Evolutionary conservation across 139 green algal species (phyloP).

Genomic region (Volvox africanus): DNA sequence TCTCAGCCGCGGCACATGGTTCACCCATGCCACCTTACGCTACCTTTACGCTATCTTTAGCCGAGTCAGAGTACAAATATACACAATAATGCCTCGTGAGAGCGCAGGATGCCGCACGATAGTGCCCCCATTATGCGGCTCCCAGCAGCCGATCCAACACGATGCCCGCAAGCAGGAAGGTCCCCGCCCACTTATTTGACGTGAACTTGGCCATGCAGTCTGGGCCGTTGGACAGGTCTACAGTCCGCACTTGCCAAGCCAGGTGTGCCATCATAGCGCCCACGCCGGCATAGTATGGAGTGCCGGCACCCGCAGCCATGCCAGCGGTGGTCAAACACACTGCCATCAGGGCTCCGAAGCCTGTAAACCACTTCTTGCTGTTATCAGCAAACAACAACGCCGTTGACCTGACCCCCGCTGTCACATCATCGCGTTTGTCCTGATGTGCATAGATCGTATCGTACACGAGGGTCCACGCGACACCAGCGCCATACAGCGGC

Average conservation of each 20-base stretch:
- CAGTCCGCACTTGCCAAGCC: constrained; percentile 80
- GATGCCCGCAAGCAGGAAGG: constrained; percentile 84
- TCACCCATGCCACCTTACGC: background rate
- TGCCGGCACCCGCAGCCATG: constrained; percentile 18
- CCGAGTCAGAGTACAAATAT: no score
- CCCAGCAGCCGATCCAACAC: constrained; percentile 77
- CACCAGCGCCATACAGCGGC: constrained; percentile 87
- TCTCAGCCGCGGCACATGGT: no score
- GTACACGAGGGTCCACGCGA: constrained; percentile 97
- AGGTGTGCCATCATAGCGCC: constrained; percentile 72
- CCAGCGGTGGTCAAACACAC: constrained; percentile 61
- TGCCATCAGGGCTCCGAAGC: constrained; percentile 66
- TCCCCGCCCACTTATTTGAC: constrained; percentile 91
- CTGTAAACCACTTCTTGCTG: constrained; percentile 70
- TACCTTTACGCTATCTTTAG: no score
- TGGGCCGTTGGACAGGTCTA: constrained; percentile 76
- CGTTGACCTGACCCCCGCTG: constrained; percentile 92
- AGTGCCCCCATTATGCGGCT: background rate
- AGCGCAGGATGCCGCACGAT: no score
- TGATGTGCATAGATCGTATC: constrained; percentile 99
- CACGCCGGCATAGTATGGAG: constrained; percentile 62
- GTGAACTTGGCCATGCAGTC: constrained; percentile 93
- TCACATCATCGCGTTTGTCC: constrained; percentile 93
- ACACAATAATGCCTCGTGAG: no score
- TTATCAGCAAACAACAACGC: constrained; percentile 84